Evolutionary conservation across 805 yeast genomes (phyloP).

Genomic region (Kuraishia cidri): DNA sequence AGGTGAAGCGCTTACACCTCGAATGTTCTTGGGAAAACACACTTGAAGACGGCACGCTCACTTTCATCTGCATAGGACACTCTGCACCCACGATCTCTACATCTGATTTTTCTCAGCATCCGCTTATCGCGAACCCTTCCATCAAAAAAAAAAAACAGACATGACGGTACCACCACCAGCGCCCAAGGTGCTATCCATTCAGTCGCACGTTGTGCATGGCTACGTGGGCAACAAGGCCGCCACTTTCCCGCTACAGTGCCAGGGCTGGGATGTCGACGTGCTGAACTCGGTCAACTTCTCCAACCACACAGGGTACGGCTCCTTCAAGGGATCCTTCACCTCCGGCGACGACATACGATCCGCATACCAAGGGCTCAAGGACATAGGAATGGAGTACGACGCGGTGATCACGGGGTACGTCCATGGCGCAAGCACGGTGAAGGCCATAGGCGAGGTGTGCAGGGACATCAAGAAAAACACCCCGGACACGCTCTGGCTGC

Average conservation of each 20-base stretch:
- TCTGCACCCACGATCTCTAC: no score
- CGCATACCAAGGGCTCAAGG: slow-evolving; percentile 27
- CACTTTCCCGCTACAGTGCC: slow-evolving; percentile 52
- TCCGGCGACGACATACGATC: slow-evolving; percentile 27
- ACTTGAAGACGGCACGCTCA: no score
- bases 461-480: slow-evolving; percentile 22
- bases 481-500: slow-evolving; percentile 37
- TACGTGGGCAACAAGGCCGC: slow-evolving; percentile 66
- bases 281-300: slow-evolving; percentile 59
- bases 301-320: slow-evolving; percentile 67
- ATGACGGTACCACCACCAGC: slow-evolving; percentile 5
- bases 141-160: no score
- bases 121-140: no score
- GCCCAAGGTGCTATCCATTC: slow-evolving; percentile 38
- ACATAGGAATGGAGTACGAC: slow-evolving; percentile 28
- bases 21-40: no score
- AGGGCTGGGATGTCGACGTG: slow-evolving; percentile 66
- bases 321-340: slow-evolving; percentile 37
- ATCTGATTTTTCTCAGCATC: no score
- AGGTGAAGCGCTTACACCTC: no score
- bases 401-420: slow-evolving; percentile 63
- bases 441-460: slow-evolving; percentile 28
- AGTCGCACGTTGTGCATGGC: slow-evolving; percentile 68
- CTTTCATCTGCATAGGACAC: no score
- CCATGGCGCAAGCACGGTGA: slow-evolving; percentile 44